A percentile compares a stretch with the other conserved stretches of the same genome.
phyloP scores from a whole-genome alignment of 441 rosid genomes.

The Geranium incanum region DNA sequence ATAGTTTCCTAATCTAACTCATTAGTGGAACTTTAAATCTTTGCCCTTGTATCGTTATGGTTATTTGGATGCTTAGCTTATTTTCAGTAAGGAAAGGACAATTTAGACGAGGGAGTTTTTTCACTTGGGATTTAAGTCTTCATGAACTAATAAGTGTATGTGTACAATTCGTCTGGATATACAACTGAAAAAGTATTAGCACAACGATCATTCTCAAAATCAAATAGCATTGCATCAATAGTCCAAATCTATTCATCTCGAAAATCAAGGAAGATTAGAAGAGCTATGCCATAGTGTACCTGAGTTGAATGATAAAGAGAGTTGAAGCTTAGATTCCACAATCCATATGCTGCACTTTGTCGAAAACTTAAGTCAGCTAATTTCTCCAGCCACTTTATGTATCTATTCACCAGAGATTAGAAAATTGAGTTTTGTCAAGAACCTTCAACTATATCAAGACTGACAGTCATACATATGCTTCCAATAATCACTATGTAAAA shows the following conservation, averaged over 20 bases:
- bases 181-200: background rate
- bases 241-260: slow-evolving; percentile 8
- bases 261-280: slow-evolving; percentile 11
- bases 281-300: slow-evolving; percentile 34
- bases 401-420: slow-evolving; percentile 42
- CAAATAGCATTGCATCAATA: background rate
- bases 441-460: slow-evolving; percentile 11
- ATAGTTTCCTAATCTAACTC: background rate
- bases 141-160: background rate
- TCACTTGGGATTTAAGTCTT: background rate
- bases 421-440: slow-evolving; percentile 9
- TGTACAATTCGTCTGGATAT: background rate
- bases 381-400: slow-evolving; percentile 66
- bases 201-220: background rate
- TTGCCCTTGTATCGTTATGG: background rate
- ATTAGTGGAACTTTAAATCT: background rate
- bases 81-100: background rate
- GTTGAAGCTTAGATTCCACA: slow-evolving; percentile 85
- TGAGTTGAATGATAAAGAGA: slow-evolving; percentile 87
- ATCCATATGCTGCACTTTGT: slow-evolving; percentile 95
- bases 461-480: background rate
- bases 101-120: background rate
- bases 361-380: slow-evolving; percentile 75
- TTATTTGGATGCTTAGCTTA: no score
- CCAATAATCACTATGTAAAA: slow-evolving; percentile 3